Evolutionary conservation across 2,329 filamentous ascomycete genomes (phyloP).

Genomic region (Fusarium torulosum): DNA sequence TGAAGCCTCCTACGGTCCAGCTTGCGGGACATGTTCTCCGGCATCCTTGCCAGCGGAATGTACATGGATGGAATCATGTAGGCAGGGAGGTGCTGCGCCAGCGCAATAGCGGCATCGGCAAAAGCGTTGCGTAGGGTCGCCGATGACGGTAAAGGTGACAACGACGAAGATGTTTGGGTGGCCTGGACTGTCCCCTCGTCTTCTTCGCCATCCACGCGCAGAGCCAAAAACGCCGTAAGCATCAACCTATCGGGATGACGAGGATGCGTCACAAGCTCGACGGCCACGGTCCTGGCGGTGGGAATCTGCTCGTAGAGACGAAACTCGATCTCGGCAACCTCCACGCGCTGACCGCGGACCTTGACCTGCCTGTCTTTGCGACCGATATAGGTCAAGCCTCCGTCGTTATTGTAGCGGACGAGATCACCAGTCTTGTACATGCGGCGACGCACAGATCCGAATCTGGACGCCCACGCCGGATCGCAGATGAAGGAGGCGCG

Average conservation of each 20-base stretch:
- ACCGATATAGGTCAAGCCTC: conserved; percentile 59
- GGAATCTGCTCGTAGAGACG: conserved; percentile 28
- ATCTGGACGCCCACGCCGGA: conserved; percentile 9
- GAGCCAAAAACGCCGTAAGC: conserved; percentile 11
- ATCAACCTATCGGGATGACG: conserved; percentile 12
- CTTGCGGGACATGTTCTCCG: conserved; percentile 13
- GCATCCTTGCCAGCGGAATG: conserved; percentile 13
- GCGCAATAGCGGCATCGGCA: conserved; percentile 11
- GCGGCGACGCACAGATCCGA: conserved; percentile 19
- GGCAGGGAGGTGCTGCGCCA: conserved; percentile 12
- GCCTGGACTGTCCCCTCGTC: conserved; percentile 9
- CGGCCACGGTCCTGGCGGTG: conserved; percentile 7
- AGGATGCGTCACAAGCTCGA: conserved; percentile 14
- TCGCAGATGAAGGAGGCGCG: conserved; percentile 49
- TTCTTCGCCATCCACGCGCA: conserved; percentile 10
- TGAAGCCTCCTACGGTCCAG: conserved; percentile 13
- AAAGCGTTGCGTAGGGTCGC: conserved; percentile 9
- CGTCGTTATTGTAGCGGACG: conserved; percentile 34
- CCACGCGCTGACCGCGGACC: conserved; percentile 66
- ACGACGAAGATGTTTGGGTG: conserved; percentile 11
- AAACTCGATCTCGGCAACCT: conserved; percentile 51
- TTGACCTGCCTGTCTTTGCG: conserved; percentile 69
- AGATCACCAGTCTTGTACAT: conserved; percentile 41
- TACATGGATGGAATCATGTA: conserved; percentile 14
- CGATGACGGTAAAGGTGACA: conserved; percentile 13